Percentiles rank a stretch among this genome's conserved stretches.
Conservation (phyloP, 495 filamentous ascomycete species). For the Neurospora sp. region DNA sequence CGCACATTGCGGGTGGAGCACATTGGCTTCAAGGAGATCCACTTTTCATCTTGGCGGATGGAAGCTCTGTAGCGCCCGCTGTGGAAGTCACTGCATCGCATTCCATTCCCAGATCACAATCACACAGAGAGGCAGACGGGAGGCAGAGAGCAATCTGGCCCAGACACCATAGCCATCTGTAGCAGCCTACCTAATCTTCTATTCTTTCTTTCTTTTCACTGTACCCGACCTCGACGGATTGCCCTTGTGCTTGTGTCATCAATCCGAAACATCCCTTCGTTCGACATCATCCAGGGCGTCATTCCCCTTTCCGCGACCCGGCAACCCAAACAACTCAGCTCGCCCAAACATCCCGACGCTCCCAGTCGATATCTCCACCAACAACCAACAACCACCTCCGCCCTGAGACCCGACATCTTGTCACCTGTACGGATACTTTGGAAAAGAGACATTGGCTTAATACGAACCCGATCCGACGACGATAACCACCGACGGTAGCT, state of each 20-base stretch:
- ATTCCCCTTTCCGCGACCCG: background rate
- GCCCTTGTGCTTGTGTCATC: background rate
- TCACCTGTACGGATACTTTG: background rate
- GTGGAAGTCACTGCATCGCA: conserved; percentile 7
- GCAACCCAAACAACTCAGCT: background rate
- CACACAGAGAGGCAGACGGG: background rate
- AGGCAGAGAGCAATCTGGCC: background rate
- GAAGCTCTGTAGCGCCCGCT: conserved; percentile 2
- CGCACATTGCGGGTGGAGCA: background rate
- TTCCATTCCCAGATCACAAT: conserved; percentile 1
- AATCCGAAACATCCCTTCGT: background rate
- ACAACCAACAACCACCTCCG: background rate
- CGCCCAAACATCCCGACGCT: background rate
- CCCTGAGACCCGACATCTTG: background rate
- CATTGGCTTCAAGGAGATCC: background rate
- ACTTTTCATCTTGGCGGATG: conserved; percentile 5
- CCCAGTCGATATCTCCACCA: background rate
- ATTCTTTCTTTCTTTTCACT: background rate
- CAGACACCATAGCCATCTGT: background rate
- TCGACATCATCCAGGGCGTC: background rate
- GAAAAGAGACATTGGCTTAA: background rate
- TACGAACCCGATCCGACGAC: background rate
- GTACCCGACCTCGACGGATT: background rate
- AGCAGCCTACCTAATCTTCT: background rate
- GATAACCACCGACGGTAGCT: background rate